Conservation (phyloP, 1,284 basidiomycete genomes). For the Takashimella koratensis region DNA sequence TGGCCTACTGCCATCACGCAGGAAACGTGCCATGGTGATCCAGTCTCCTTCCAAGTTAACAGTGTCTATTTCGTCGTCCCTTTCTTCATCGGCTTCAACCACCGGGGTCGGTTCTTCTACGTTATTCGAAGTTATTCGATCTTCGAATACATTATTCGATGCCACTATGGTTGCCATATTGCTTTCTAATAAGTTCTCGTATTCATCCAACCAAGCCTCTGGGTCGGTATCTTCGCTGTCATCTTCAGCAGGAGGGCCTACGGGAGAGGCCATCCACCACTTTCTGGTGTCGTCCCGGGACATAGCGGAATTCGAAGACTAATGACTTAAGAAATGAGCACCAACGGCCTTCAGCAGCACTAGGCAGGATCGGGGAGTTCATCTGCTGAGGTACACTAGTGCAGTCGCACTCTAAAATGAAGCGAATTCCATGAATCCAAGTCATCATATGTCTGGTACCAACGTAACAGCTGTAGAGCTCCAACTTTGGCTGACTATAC, state of each 20-base stretch:
- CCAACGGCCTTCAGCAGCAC: conserved; percentile 7
- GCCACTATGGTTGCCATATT: too few species aligned
- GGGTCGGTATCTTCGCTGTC: conserved; percentile 2
- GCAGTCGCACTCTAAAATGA: conserved; percentile 8
- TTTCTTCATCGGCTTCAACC: too few species aligned
- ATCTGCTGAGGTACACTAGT: conserved; percentile 5
- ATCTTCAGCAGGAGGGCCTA: background rate
- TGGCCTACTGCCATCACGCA: too few species aligned
- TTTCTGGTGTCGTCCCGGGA: conserved; percentile 1
- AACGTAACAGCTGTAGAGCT: conserved; percentile 6
- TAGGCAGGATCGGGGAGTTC: conserved; percentile 3
- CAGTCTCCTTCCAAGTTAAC: too few species aligned
- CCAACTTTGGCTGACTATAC: conserved; percentile 10
- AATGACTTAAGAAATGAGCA: conserved; percentile 11
- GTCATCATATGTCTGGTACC: background rate
- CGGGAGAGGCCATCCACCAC: conserved; percentile 5
- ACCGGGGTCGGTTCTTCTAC: too few species aligned
- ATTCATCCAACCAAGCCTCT: conserved; percentile 6
- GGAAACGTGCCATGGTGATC: too few species aligned
- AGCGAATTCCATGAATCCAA: conserved; percentile 1
- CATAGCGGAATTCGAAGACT: background rate
- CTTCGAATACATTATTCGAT: too few species aligned
- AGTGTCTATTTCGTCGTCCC: too few species aligned
- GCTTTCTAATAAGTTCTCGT: too few species aligned
- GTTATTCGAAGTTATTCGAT: too few species aligned